Base-by-base conservation (phyloP, 1,284 basidiomycete genomes). In the Wallemia ichthyophaga region DNA sequence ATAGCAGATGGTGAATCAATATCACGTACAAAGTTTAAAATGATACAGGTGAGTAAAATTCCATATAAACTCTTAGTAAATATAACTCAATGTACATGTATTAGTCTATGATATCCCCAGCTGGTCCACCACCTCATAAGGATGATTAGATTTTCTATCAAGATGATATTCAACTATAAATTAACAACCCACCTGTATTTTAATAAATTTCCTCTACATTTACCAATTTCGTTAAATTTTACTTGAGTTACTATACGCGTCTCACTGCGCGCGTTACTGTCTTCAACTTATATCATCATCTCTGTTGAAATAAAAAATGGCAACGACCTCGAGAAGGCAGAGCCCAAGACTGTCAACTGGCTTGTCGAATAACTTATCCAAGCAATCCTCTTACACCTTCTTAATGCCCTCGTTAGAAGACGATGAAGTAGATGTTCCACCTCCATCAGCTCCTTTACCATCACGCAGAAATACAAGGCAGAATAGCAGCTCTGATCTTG, bases 31-130 rank as follows among this genome's bases (percentile, higher is more conserved):
- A 86, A 80, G 67, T 96, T 95, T 68, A 92, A 98, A 72, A 82
- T 92, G 78, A 81, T 83, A 1, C 89, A 96, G 81, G 91, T 92
- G 64, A 61, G 79, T 69, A 31, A 2, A 19, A 7, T 25, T 27
- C 27, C 59, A 27, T 9, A 24, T 25, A n/a, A n/a, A n/a, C 15
- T 60, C 25, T 32, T 25, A 58, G 25, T 24, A 27, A 2, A 27
- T 37, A 25, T 11, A 53, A 11, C n/a, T n/a, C n/a, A n/a, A n/a
- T n/a, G n/a, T n/a, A n/a, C n/a, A n/a, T n/a, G n/a, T n/a, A n/a
- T n/a, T 66, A 95, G 89, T 79, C 83, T 62, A 95, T 96, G 91
- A 74, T 98, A 53, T 91, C 96, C 69, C 92, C 92, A n/a, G 96
- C 88, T 66, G 92, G 91, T 0, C 87, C 87, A 48, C 91, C 92